Evolutionary conservation across 306 rosid species (phyloP).

Genomic region (Alnus glutinosa): DNA sequence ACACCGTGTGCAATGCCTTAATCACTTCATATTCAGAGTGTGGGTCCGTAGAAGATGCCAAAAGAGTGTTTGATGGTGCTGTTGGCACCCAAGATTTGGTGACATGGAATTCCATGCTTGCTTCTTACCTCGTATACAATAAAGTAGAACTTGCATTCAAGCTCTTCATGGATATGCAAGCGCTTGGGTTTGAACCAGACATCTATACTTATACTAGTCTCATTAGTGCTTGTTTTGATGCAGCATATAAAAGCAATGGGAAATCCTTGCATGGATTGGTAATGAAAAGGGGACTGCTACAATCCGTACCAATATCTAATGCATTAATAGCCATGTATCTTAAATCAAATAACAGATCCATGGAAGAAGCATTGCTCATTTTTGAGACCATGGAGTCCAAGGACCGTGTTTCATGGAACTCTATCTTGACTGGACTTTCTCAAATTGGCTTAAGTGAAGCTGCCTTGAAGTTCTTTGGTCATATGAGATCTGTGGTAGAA

Average conservation of each 20-base stretch:
- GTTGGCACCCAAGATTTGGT: conserved; percentile 50
- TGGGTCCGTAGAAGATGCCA: conserved; percentile 59
- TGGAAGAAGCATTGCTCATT: conserved; percentile 56
- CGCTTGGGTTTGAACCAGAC: conserved; percentile 67
- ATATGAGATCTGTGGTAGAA: conserved; percentile 45
- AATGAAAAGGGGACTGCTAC: conserved; percentile 64
- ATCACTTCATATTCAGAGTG: conserved; percentile 76
- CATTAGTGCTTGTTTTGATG: conserved; percentile 51
- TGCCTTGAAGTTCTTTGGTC: conserved; percentile 57
- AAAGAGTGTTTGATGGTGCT: conserved; percentile 56
- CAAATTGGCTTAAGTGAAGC: conserved; percentile 74
- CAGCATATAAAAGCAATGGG: conserved; percentile 43
- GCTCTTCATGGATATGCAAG: conserved; percentile 60
- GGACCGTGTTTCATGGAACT: conserved; percentile 80
- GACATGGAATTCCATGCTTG: conserved; percentile 81
- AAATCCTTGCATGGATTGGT: conserved; percentile 68
- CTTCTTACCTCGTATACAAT: conserved; percentile 56
- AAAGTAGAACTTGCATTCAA: conserved; percentile 55
- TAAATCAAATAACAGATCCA: conserved; percentile 47
- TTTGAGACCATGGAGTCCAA: conserved; percentile 53
- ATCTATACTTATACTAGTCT: conserved; percentile 71
- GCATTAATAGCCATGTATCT: conserved; percentile 81
- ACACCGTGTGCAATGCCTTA: conserved; percentile 60
- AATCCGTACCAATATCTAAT: conserved; percentile 63
- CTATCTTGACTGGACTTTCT: conserved; percentile 71